Conservation (phyloP, 2,329 filamentous ascomycete species). For the Ceratocystis lukuohia region DNA sequence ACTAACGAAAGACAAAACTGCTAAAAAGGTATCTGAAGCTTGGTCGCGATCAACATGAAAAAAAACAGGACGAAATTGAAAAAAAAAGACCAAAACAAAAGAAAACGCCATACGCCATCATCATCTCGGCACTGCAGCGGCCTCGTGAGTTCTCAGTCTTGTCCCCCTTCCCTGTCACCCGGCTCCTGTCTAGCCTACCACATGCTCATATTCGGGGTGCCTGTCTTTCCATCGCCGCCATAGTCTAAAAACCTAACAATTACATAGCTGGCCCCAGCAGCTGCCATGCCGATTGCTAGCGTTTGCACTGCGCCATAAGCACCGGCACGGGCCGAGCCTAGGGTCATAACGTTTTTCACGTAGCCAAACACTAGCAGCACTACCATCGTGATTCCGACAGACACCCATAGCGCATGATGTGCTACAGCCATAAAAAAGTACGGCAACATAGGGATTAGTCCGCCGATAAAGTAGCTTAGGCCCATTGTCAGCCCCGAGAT, state of each 20-base stretch:
- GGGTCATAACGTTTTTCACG: conserved; percentile 44
- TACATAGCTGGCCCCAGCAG: conserved; percentile 51
- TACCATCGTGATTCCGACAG: conserved; percentile 45
- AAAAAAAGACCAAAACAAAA: background rate
- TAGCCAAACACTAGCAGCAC: conserved; percentile 53
- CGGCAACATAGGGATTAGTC: conserved; percentile 55
- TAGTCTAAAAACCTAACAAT: conserved; percentile 45
- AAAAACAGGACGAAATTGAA: background rate
- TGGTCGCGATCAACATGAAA: background rate
- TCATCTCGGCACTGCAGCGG: background rate
- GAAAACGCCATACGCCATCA: background rate
- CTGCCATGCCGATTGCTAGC: conserved; percentile 48
- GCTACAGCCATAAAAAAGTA: conserved; percentile 47
- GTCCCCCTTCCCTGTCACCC: background rate
- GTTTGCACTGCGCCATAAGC: conserved; percentile 51
- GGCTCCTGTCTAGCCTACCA: background rate
- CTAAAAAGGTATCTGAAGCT: too few species aligned
- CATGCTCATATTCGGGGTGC: background rate
- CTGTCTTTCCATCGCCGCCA: conserved; percentile 4
- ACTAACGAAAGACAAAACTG: too few species aligned
- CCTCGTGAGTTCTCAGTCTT: background rate
- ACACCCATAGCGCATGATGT: conserved; percentile 41
- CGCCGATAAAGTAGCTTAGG: conserved; percentile 55
- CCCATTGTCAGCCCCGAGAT: conserved; percentile 53
- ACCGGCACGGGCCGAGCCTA: conserved; percentile 31